Percentiles rank a stretch among this genome's conserved stretches.
Evolutionary conservation across 1,284 basidiomycete genomes (phyloP).

Genomic region (Moniliophthora roreri): DNA sequence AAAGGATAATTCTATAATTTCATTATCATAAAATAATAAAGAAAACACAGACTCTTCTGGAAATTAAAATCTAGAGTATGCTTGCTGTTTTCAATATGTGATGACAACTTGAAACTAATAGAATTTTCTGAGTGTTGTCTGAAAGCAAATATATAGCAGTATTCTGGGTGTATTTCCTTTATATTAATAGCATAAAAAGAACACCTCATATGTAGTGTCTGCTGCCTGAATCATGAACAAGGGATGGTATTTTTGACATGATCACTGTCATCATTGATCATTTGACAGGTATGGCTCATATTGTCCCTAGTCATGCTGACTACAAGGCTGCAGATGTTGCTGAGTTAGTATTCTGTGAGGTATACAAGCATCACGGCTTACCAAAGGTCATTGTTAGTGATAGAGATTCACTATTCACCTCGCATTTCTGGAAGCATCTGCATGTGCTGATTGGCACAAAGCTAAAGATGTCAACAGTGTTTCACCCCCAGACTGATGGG

Average conservation of each 20-base stretch:
- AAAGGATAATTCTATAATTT: too few relatives aligned
- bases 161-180: too few relatives aligned
- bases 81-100: too few relatives aligned
- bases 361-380: slow-evolving; percentile 1
- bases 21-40: too few relatives aligned
- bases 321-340: background rate
- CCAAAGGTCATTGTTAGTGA: slow-evolving; percentile 3
- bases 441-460: slow-evolving; percentile 6
- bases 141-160: too few relatives aligned
- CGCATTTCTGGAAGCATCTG: slow-evolving; percentile 5
- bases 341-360: background rate
- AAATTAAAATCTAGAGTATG: too few relatives aligned
- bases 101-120: too few relatives aligned
- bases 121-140: too few relatives aligned
- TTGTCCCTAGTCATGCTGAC: background rate
- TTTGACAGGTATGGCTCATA: background rate
- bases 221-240: background rate
- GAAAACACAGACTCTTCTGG: too few relatives aligned
- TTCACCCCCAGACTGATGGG: slow-evolving; percentile 15
- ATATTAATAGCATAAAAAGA: background rate
- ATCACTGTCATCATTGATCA: background rate
- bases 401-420: background rate
- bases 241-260: background rate
- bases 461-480: slow-evolving; percentile 8
- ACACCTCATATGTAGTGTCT: background rate